Percentiles rank a stretch among this genome's conserved stretches.
These are phyloP conservation scores for Elongisporangium anandrum DNA, from an alignment of 352 stramenopile genomes.

Conservation along the genomic window DNA sequence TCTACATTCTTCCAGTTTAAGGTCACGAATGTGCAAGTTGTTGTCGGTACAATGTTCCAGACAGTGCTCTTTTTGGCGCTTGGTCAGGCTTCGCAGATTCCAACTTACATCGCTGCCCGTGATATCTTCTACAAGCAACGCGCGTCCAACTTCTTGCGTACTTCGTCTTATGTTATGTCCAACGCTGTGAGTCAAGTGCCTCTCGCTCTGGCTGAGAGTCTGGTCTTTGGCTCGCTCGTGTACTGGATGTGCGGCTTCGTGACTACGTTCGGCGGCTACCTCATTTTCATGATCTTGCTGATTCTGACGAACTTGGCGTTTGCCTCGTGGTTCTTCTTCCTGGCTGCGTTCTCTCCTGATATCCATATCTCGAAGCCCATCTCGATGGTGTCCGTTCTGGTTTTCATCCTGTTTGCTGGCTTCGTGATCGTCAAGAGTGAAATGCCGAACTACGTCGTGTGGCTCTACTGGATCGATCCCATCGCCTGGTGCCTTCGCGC, in stretches of 20 bases:
- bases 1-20: conserved; percentile 44
- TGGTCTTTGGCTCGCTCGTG: conserved; percentile 75
- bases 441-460: conserved; percentile 27
- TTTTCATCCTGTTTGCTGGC: conserved; percentile 29
- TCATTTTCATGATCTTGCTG: conserved; percentile 33
- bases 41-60: conserved; percentile 75
- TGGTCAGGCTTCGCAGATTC: conserved; percentile 64
- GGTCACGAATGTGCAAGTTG: conserved; percentile 24
- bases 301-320: conserved; percentile 40
- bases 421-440: conserved; percentile 28
- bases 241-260: conserved; percentile 83
- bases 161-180: conserved; percentile 51
- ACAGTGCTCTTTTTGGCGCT: conserved; percentile 70
- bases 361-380: conserved; percentile 23
- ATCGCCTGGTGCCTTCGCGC: conserved; percentile 29
- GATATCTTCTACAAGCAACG: conserved; percentile 88
- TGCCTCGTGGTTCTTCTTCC: conserved; percentile 36
- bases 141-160: conserved; percentile 71
- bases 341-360: conserved; percentile 31
- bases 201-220: conserved; percentile 53
- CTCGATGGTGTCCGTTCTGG: conserved; percentile 5
- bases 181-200: conserved; percentile 49
- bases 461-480: conserved; percentile 48
- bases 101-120: conserved; percentile 78
- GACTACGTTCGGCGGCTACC: conserved; percentile 15